phyloP scores from a whole-genome alignment of 225 moss, liverwort and hornwort species.

The Straminergon stramineum region DNA sequence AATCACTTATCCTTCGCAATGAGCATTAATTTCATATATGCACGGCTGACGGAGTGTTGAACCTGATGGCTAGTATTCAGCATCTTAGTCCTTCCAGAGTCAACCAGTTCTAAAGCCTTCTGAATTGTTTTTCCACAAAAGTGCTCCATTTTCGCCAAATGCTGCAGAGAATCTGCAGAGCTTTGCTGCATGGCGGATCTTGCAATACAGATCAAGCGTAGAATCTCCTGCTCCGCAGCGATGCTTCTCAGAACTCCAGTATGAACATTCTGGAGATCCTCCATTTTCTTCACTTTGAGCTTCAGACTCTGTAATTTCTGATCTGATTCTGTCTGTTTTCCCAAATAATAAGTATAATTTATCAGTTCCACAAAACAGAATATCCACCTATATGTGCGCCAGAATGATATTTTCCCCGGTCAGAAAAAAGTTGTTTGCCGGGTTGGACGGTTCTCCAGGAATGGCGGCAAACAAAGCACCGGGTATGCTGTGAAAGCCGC shows the following conservation, averaged over 20 bases:
- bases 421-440: not conserved
- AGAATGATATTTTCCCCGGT: not conserved
- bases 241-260: conserved; percentile 21
- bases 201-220: conserved; percentile 13
- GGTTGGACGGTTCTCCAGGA: not conserved
- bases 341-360: not conserved
- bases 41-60: not conserved
- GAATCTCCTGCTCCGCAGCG: conserved; percentile 28
- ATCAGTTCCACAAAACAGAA: not conserved
- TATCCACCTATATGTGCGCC: not conserved
- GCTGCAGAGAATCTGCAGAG: conserved; percentile 27
- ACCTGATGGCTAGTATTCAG: conserved; percentile 14
- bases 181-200: conserved; percentile 34
- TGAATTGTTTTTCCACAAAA: conserved; percentile 34
- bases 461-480: not conserved
- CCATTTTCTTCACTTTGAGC: conserved; percentile 20
- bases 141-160: conserved; percentile 39
- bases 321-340: conserved; percentile 17
- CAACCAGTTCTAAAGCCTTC: conserved; percentile 16
- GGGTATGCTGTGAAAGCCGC: too few relatives aligned
- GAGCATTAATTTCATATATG: not conserved
- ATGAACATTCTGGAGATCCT: conserved; percentile 14
- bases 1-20: not conserved
- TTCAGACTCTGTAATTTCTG: conserved; percentile 22
- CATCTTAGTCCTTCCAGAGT: conserved; percentile 8